A percentile compares a stretch with the other conserved stretches of the same genome.
Conservation (phyloP, 2,329 filamentous ascomycete genomes). For the Alternaria sp. region DNA sequence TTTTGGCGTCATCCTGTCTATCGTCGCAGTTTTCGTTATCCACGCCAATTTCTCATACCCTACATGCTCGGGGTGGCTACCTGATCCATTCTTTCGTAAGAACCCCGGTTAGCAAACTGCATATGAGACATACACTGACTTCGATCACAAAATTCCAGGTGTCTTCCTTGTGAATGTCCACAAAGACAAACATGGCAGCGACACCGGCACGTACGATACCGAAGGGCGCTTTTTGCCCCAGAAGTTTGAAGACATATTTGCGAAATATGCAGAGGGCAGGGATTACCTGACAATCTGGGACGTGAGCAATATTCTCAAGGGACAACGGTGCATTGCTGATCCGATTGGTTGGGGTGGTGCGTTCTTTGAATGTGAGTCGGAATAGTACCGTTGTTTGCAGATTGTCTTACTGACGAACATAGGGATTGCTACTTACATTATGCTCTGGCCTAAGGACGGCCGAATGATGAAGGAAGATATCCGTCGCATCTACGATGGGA, state of each 20-base stretch:
- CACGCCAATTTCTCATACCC: constrained; percentile 61
- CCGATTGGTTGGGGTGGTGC: constrained; percentile 58
- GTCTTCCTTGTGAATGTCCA: constrained; percentile 54
- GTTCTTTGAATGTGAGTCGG: constrained; percentile 54
- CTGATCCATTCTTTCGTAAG: constrained; percentile 56
- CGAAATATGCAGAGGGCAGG: constrained; percentile 55
- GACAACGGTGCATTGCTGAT: constrained; percentile 54
- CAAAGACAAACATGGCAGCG: constrained; percentile 56
- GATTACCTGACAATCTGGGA: constrained; percentile 54
- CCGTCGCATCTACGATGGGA: constrained; percentile 61
- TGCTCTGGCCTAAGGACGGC: constrained; percentile 65
- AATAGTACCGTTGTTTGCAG: background rate
- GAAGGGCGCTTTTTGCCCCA: constrained; percentile 59
- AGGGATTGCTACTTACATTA: constrained; percentile 61
- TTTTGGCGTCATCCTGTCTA: constrained; percentile 55
- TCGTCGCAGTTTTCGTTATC: constrained; percentile 59
- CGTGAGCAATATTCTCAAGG: constrained; percentile 51
- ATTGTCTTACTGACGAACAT: constrained; percentile 1
- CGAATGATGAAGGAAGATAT: constrained; percentile 66
- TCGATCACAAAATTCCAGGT: background rate
- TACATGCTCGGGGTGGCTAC: constrained; percentile 54
- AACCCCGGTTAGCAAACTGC: background rate
- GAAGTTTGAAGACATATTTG: constrained; percentile 59
- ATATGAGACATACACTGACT: background rate
- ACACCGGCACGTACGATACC: constrained; percentile 55